Evolutionary conservation across 75 land plant genomes (phyloP), one percentile per base, ranked within the genome.

Genomic region (Azolla pinnata): DNA sequence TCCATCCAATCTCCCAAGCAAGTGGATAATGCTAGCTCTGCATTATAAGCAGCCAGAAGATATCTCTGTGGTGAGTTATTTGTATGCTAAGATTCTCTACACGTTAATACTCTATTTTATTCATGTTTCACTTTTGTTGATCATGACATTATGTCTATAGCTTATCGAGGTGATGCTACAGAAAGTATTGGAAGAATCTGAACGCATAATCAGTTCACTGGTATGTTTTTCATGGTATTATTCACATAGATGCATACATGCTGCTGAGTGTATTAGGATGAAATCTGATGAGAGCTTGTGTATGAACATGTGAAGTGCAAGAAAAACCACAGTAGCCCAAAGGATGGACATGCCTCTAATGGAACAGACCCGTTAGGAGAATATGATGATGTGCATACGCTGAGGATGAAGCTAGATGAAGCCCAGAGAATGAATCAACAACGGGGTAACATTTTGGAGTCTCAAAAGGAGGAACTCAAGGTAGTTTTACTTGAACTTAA

Each of bases 151-250:
- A n/a, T 24, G 32, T 25, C 24, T 64, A 54, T 70, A 87, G 91
- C 53, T 81, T 25, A 69, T 87, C 16, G 87, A 83, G 47, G 75
- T 79, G 31, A 65, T 87, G 69, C 62, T 87, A 23, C 73, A 29
- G 38, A 83, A 78, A 62, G 73, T 87, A 31, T 75, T 73, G 55
- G 79, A 80, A 52, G 91, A 87, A 67, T 77, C 81, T 70, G 80
- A 87, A 57, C 67, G 34, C 2, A 28, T 23, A 33, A 58, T 1
- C 40, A 21, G 17, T 58, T 7, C n/a, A 31, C 18, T 32, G 42
- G 33, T 32, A 21, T 33, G 8, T 14, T 32, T 34, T 7, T 2
- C 21, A 24, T 2, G 5, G 10, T 56, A 4, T 16, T 31, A 67
- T 29, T 29, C n/a, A n/a, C n/a, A n/a, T n/a, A n/a, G n/a, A n/a